phyloP scores from a whole-genome alignment of 768 basidiomycete species.

The Suillus luteus region DNA sequence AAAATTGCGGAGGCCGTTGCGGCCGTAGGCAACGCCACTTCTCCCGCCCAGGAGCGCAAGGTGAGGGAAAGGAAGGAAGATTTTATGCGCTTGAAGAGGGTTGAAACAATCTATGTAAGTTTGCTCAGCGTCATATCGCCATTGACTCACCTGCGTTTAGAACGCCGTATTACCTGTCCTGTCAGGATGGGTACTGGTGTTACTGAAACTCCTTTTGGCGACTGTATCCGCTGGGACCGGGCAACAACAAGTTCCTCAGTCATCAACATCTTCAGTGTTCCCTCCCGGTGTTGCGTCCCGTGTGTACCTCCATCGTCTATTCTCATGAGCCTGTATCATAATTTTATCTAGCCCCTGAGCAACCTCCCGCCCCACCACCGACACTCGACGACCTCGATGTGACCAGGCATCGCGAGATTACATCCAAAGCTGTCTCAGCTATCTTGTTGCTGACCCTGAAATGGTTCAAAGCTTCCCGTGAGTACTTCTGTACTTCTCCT shows the following conservation, averaged over 20 bases:
- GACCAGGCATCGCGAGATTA: conserved; percentile 94
- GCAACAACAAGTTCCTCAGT: conserved; percentile 56
- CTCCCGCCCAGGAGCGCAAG: conserved; percentile 54
- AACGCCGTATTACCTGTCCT: conserved; percentile 80
- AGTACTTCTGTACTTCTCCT: conserved; percentile 44
- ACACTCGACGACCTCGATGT: conserved; percentile 92
- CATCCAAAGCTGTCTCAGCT: conserved; percentile 95
- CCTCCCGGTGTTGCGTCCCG: conserved; percentile 71
- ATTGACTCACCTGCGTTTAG: conserved; percentile 42
- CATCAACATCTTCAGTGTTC: conserved; percentile 69
- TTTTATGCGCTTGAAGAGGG: conserved; percentile 81
- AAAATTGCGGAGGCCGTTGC: conserved; percentile 69
- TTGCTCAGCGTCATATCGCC: conserved; percentile 6
- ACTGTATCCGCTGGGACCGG: conserved; percentile 83
- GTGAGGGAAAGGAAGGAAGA: conserved; percentile 75
- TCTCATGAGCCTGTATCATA: conserved; percentile 4
- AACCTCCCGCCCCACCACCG: conserved; percentile 63
- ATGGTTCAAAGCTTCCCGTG: conserved; percentile 99
- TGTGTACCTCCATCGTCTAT: conserved; percentile 33
- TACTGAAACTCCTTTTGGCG: conserved; percentile 89
- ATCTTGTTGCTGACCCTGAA: conserved; percentile 88
- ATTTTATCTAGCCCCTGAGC: conserved; percentile 54
- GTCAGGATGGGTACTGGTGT: conserved; percentile 88
- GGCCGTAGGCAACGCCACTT: conserved; percentile 52
- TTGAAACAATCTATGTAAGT: conserved; percentile 92